A percentile compares a stretch with the other conserved stretches of the same genome.
Conservation (phyloP, 257 asterid genomes). For the Anisodus tanguticus region DNA sequence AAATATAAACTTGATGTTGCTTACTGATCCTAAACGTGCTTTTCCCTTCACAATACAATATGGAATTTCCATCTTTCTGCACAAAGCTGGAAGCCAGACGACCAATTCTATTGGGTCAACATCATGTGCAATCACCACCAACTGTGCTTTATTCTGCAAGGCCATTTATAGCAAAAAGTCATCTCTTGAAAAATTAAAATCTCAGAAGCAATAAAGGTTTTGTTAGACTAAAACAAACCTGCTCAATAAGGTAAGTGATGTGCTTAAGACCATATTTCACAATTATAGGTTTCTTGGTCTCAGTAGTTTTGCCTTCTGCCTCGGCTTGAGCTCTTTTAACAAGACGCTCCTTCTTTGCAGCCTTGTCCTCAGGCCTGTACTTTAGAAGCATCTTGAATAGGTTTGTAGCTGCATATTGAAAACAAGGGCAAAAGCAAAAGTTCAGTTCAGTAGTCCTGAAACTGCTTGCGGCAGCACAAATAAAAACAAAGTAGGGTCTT, state of each 20-base stretch:
- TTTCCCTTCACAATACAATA: conserved; percentile 51
- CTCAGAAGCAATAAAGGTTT: not conserved
- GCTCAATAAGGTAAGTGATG: conserved; percentile 48
- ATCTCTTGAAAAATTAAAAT: not conserved
- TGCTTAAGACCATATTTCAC: conserved; percentile 52
- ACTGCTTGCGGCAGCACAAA: not conserved
- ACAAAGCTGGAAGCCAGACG: conserved; percentile 45
- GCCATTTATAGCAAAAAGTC: not conserved
- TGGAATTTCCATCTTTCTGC: conserved; percentile 51
- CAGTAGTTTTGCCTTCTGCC: conserved; percentile 33
- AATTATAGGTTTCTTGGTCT: conserved; percentile 46
- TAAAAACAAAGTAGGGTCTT: not conserved
- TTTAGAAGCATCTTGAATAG: conserved; percentile 35
- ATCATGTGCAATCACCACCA: conserved; percentile 52
- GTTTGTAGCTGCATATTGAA: conserved; percentile 29
- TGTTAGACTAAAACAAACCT: conserved; percentile 32
- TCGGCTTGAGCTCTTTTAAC: conserved; percentile 35
- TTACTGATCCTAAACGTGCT: conserved; percentile 40
- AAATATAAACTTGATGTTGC: not conserved
- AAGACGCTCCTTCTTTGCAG: conserved; percentile 33
- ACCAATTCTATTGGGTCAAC: conserved; percentile 50
- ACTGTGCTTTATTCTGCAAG: conserved; percentile 46
- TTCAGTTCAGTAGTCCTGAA: not conserved
- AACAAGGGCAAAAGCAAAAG: too few relatives aligned
- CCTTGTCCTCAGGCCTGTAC: conserved; percentile 35